phyloP scores from a whole-genome alignment of 2,329 filamentous ascomycete species.

The Fusarium tricinctum region DNA sequence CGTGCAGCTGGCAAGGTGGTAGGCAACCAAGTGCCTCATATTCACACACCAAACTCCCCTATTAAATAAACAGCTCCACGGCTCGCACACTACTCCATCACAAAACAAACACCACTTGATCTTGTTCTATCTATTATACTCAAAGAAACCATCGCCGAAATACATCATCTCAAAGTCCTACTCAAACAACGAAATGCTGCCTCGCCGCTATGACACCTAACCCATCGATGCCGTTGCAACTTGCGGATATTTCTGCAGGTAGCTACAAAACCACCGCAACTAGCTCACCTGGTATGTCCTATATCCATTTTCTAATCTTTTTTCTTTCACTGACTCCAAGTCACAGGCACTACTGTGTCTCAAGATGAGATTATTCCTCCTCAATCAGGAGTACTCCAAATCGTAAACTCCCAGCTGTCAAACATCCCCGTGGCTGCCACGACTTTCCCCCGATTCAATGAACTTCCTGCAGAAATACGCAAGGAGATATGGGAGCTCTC shows the following conservation, averaged over 20 bases:
- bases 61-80: not conserved
- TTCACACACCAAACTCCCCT: not conserved
- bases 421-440: not conserved
- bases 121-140: not conserved
- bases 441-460: not conserved
- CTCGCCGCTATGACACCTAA: not conserved
- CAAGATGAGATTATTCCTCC: not conserved
- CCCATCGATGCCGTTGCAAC: conserved; percentile 1
- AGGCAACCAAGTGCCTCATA: not conserved
- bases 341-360: not conserved
- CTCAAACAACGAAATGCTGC: not conserved
- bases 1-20: not conserved
- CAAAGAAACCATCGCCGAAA: not conserved
- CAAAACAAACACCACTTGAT: not conserved
- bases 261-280: not conserved
- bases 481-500: not conserved
- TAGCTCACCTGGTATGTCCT: not conserved
- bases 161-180: not conserved
- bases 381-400: not conserved
- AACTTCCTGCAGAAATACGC: conserved; percentile 6
- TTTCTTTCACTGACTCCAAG: not conserved
- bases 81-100: not conserved
- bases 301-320: not conserved
- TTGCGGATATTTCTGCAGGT: not conserved
- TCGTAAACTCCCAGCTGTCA: not conserved